Evolutionary conservation across 805 yeast genomes (phyloP), one percentile per base, ranked within the genome.

Genomic region (Soucietia sequanensis): DNA sequence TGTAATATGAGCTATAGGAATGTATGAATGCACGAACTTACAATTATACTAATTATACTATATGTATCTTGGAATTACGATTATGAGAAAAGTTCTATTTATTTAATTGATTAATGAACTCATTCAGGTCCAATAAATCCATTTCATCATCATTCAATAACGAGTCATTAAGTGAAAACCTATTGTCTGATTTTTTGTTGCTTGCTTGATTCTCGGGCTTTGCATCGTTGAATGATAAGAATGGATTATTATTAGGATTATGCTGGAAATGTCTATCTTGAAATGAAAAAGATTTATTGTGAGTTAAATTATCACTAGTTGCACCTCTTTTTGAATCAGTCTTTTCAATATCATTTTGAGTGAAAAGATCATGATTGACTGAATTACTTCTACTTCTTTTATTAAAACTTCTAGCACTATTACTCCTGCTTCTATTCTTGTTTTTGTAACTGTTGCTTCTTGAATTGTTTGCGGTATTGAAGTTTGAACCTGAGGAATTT

Each of bases 81-180:
- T n/a, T n/a, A n/a, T n/a, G n/a, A 21, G 23, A 21, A 21, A 21
- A 21, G 10, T 8, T 8, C n/a, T 12, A 21, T 15, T n/a, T 25
- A 6, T 11, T 15, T 21, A 33, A 17, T 19, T 37, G 44, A 20
- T 42, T 39, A 9, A 47, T 30, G 10, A 33, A 34, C 18, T 42
- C 37, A 33, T 43, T 39, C 15, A 27, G 35, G 26, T 54, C 47
- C 35, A 54, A 39, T 25, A 43, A 39, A 18, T 47, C 41, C 35
- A 54, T 37, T 31, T 56, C 62, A 6, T 54, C 54, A 8, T 50
- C 52, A 27, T 48, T 50, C 36, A 56, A 44, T 11, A 46, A 41
- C 12, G 57, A 50, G 19, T 38, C 23, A 31, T 33, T 27, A 12
- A n/a, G 9, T 25, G 33, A 16, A 9, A 25, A 30, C 39, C 15